Evolutionary conservation across 1,284 basidiomycete genomes (phyloP).

Genomic region (Puccinia horiana): DNA sequence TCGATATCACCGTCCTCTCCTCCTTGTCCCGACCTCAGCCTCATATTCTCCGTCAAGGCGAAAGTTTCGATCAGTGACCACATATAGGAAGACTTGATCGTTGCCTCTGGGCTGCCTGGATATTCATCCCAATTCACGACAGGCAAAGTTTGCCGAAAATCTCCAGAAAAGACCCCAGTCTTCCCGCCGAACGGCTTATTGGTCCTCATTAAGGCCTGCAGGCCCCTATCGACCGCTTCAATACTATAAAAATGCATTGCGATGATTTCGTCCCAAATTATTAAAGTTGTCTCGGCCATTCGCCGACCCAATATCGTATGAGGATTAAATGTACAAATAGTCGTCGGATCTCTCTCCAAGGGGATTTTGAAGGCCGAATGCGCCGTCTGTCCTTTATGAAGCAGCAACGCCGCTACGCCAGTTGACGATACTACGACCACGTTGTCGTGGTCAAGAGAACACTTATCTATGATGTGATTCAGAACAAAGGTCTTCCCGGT

Average conservation of each 20-base stretch:
- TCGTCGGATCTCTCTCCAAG: neutral
- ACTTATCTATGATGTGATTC: constrained; percentile 60
- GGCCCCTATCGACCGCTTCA: neutral
- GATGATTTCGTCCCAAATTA: constrained; percentile 26
- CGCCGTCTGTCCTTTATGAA: constrained; percentile 58
- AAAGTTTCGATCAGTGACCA: neutral
- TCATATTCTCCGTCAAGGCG: neutral
- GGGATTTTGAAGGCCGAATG: constrained; percentile 24
- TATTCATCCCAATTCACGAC: neutral
- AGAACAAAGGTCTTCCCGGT: constrained; percentile 64
- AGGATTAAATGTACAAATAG: constrained; percentile 54
- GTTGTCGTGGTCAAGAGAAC: constrained; percentile 55
- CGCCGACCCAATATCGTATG: neutral
- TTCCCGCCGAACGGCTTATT: neutral
- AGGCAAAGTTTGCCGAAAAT: constrained; percentile 25
- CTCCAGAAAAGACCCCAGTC: neutral
- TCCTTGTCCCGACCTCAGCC: neutral
- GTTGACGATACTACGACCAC: constrained; percentile 58
- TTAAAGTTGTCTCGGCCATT: neutral
- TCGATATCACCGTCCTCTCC: neutral
- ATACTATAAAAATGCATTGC: neutral
- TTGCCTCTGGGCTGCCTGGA: neutral
- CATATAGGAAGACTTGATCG: neutral
- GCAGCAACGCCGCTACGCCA: constrained; percentile 62
- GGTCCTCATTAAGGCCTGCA: neutral